phyloP scores from a whole-genome alignment of 2,329 filamentous ascomycete genomes.

The Diaporthe caulivora region DNA sequence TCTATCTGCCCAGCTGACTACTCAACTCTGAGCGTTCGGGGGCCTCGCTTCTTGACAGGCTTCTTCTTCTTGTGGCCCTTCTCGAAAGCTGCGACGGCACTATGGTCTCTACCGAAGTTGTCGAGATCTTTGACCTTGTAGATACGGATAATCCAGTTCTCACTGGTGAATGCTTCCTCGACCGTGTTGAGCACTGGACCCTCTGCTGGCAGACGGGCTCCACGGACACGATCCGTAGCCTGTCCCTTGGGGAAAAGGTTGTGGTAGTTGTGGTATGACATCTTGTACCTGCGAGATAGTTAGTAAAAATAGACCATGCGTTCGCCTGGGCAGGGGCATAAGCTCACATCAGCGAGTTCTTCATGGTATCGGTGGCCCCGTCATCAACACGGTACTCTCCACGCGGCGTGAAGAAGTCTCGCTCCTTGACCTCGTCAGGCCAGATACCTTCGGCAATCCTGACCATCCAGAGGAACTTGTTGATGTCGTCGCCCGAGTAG shows the following conservation, averaged over 20 bases:
- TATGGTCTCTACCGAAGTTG: conserved; percentile 92
- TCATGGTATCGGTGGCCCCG: conserved; percentile 96
- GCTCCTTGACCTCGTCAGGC: conserved; percentile 99
- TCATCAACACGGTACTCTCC: conserved; percentile 96
- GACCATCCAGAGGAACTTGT: conserved; percentile 99
- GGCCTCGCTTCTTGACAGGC: conserved; percentile 77
- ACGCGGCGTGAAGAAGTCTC: conserved; percentile 92
- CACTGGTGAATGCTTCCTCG: conserved; percentile 97
- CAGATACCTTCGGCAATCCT: conserved; percentile 99
- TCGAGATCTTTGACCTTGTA: conserved; percentile 99
- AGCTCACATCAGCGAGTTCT: conserved; percentile 97
- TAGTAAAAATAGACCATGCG: conserved; percentile 43
- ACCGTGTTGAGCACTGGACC: conserved; percentile 88
- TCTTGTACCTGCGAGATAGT: conserved; percentile 86
- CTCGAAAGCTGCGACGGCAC: conserved; percentile 76
- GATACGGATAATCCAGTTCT: conserved; percentile 99
- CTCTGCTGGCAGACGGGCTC: conserved; percentile 82
- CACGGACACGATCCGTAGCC: conserved; percentile 89
- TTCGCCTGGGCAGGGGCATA: background rate
- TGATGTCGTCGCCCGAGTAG: conserved; percentile 98
- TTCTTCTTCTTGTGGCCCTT: conserved; percentile 89
- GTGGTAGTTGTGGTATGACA: conserved; percentile 99
- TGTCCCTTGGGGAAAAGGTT: conserved; percentile 91
- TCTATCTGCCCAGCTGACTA: conserved; percentile 54
- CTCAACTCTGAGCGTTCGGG: conserved; percentile 78